Evolutionary conservation across 2,329 filamentous ascomycete genomes (phyloP), one percentile per base, ranked within the genome.

Genomic region (Paecilomyces formosus): DNA sequence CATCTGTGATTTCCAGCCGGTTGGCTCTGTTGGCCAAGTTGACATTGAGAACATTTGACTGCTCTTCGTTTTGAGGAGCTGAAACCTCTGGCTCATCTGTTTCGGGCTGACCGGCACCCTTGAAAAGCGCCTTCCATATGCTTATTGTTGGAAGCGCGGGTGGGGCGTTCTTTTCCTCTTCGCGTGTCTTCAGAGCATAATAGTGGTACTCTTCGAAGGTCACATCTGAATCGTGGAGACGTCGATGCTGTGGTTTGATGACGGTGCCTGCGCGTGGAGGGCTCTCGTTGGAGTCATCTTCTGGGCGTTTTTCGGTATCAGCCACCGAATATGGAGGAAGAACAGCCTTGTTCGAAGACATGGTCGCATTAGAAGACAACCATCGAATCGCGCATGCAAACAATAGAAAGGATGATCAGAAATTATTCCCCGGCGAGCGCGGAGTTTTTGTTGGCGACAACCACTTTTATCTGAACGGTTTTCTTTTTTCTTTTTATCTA

Each of bases 131-230:
- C 58, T 53, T 33, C 57, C 55, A 54, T 53, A 54, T 30, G 50
- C 55, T 28, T 57, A 55, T 49, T 54, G 57, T 12, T 55, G 57
- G 18, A 50, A 4, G 35, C 50, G 53, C 15, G 55, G 50, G 50
- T 9, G 54, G 54, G 22, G 18, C 7, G n/a, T 50, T 55, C 22
- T 65, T 66, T 60, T 75, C 71, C 45, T 72, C 70, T 15, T 64
- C 65, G 15, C 72, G 67, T 21, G 71, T 74, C 31, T 67, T 64
- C 21, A 66, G 55, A 1, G 69, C 71, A 55, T 72, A 74, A 63
- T 73, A 70, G 51, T 68, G 58, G 55, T 74, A 74, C 60, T 74
- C 72, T 57, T 74, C 72, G 57, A 74, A 74, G 1, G 65, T 58
- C 45, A 74, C 61, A 50, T 52, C 62, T 2, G 65, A 57, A 52